phyloP scores from a whole-genome alignment of 1,139 yeast species.

The Blastobotrys elegans region DNA sequence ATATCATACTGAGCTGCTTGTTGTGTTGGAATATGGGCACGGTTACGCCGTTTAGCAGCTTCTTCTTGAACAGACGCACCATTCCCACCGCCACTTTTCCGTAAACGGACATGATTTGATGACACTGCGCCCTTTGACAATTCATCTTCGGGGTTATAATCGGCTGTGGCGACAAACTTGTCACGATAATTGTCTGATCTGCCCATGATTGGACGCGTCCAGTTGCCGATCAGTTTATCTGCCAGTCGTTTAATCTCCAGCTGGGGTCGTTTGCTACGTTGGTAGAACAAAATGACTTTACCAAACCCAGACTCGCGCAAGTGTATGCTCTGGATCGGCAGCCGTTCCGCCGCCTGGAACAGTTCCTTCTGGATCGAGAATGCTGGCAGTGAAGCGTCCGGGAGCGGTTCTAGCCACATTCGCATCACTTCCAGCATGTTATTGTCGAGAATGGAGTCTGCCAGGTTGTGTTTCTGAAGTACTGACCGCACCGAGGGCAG shows the following conservation, averaged over 20 bases:
- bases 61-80: conserved; percentile 64
- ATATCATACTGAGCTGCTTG: conserved; percentile 84
- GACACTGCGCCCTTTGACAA: conserved; percentile 17
- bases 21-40: conserved; percentile 93
- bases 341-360: conserved; percentile 62
- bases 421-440: conserved; percentile 90
- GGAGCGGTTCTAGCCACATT: conserved; percentile 96
- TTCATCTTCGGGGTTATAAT: conserved; percentile 52
- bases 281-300: conserved; percentile 89
- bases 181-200: conserved; percentile 93
- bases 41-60: conserved; percentile 77
- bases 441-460: conserved; percentile 91
- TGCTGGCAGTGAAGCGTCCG: conserved; percentile 96
- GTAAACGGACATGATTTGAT: conserved; percentile 10
- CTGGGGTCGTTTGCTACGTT: conserved; percentile 85
- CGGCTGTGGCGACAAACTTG: conserved; percentile 64
- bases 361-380: conserved; percentile 91
- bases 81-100: not conserved
- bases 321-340: conserved; percentile 95
- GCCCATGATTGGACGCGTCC: conserved; percentile 98
- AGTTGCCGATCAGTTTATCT: conserved; percentile 85
- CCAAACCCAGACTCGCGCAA: conserved; percentile 93
- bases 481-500: conserved; percentile 74
- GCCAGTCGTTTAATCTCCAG: conserved; percentile 80
- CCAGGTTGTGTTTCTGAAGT: conserved; percentile 70